These are phyloP conservation scores for Forsythia suspensa DNA, from an alignment of 257 asterid genomes.

Conservation along the genomic window DNA sequence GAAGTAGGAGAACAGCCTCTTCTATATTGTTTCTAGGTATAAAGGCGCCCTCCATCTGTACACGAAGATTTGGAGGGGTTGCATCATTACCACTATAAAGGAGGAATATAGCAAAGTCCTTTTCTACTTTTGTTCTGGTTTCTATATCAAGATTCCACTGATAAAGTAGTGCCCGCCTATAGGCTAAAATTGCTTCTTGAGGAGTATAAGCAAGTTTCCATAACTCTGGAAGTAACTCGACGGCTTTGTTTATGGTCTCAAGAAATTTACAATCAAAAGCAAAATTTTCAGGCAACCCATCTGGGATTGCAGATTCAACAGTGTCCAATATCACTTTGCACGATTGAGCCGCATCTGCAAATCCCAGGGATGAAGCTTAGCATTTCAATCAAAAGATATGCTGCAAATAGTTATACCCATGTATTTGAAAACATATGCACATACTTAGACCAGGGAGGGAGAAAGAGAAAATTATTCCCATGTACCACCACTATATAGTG, in stretches of 20 bases:
- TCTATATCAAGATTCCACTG: conserved; percentile 72
- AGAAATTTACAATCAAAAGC: conserved; percentile 63
- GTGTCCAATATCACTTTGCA: conserved; percentile 77
- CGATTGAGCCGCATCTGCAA: conserved; percentile 86
- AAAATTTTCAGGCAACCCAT: conserved; percentile 64
- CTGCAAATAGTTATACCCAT: not conserved
- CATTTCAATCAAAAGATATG: not conserved
- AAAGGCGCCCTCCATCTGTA: conserved; percentile 71
- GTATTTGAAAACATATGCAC: not conserved
- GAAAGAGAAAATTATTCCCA: not conserved
- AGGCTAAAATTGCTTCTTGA: conserved; percentile 66
- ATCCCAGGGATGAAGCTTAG: conserved; percentile 11
- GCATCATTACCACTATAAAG: conserved; percentile 85
- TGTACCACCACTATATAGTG: conserved; percentile 5
- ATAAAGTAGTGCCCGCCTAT: conserved; percentile 75
- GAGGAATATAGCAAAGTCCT: conserved; percentile 73
- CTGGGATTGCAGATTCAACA: conserved; percentile 71
- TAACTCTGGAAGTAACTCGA: conserved; percentile 86
- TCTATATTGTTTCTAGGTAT: conserved; percentile 75
- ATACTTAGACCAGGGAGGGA: not conserved
- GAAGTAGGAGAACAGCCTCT: conserved; percentile 79
- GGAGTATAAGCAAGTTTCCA: conserved; percentile 64
- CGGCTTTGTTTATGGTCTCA: conserved; percentile 72
- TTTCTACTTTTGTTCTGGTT: conserved; percentile 63
- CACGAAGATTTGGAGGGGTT: conserved; percentile 78